Percentiles rank a stretch among this genome's conserved stretches.
These are phyloP conservation scores for Ceratobasidium sp. DNA, from an alignment of 1,284 basidiomycete genomes.

Conservation along the genomic window DNA sequence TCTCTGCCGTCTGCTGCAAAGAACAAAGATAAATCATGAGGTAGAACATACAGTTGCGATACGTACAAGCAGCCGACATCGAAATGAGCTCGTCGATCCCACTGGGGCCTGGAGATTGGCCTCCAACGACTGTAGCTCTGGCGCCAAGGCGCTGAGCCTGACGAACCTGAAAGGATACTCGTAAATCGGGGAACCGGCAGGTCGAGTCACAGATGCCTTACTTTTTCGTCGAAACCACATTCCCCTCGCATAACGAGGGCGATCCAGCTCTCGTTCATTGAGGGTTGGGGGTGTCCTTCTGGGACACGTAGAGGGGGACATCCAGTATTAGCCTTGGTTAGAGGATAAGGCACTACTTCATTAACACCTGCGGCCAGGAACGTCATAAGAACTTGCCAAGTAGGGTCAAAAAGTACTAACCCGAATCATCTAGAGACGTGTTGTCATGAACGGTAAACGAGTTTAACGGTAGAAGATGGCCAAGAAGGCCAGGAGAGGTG, in stretches of 20 bases:
- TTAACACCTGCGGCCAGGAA: not conserved
- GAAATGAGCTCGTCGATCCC: conserved; percentile 58
- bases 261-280: conserved; percentile 54
- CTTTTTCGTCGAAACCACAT: conserved; percentile 64
- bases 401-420: not conserved
- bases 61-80: conserved; percentile 58
- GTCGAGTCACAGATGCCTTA: not conserved
- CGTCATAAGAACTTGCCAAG: not conserved
- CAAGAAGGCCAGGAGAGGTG: conserved; percentile 49
- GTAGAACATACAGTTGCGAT: not conserved
- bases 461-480: conserved; percentile 52
- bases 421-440: conserved; percentile 24
- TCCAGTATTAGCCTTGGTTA: conserved; percentile 42
- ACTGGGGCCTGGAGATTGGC: conserved; percentile 49
- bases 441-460: conserved; percentile 45
- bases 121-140: conserved; percentile 63
- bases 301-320: conserved; percentile 48
- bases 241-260: conserved; percentile 62
- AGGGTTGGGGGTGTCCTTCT: conserved; percentile 39
- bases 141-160: conserved; percentile 61
- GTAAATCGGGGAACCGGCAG: not conserved
- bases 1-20: conserved; percentile 50
- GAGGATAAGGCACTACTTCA: conserved; percentile 19
- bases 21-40: not conserved
- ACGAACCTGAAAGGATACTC: conserved; percentile 52